Base-by-base conservation (phyloP, 108 stramenopile species). In the Cyclotella atomus region DNA sequence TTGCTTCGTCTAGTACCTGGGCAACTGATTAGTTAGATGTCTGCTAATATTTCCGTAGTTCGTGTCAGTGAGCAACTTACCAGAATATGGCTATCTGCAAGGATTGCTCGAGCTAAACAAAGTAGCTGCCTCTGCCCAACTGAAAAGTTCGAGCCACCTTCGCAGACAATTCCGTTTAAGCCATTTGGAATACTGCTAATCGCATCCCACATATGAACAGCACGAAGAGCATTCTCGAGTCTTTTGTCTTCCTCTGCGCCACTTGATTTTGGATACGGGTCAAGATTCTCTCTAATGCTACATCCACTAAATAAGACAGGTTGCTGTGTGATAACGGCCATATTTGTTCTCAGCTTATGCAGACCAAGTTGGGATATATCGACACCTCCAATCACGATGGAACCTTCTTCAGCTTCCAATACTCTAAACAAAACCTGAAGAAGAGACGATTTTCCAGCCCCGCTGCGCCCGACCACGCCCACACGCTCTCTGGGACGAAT, bases 111-210 rank as follows among this genome's bases (percentile, higher is more conserved):
- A 7, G 98, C 97, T 24, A 99, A 75, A 53, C 97, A 98, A 0
- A 99, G 72, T 10, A 99, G 77, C 78, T 99, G 99, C 19, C 97
- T 69, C 83, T 99, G 91, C 0, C 98, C 98, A 17, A 95, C 87
- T 21, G 76, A 79, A 65, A 97, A 96, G 71, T 98, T 99, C 33
- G 83, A 81, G 27, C 98, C 98, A 27, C 91, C 91, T 70, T 98
- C 97, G 10, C 88, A 73, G 0, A 99, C 95, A 33, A 83, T 63
- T 33, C 88, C 84, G 30, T 92, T 56, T 28, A 90, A 66, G 50
- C 93, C 90, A 55, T 84, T 53, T n/a, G 92, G 83, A 15, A 92
- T 63, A n/a, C 84, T 75, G 16, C 82, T 54, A 29, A 96, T 61
- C 15, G 88, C 82, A 20, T 92, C 81, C 46, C 87, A 63, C 76